These are phyloP conservation scores for Gardenia jasminoides DNA, from an alignment of 257 asterid species.

Conservation along the genomic window DNA sequence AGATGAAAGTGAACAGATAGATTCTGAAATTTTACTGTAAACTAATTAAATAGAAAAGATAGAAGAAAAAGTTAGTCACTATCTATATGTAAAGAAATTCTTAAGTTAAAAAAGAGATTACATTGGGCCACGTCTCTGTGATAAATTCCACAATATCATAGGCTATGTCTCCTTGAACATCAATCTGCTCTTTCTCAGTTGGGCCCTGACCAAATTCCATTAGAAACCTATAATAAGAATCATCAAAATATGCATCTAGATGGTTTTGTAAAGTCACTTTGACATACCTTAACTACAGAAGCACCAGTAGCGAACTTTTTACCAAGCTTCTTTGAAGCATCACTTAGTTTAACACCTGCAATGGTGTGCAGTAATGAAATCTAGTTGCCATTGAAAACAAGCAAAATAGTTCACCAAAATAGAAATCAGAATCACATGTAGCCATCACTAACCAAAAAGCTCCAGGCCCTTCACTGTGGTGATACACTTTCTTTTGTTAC, in stretches of 20 bases:
- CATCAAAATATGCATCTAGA: background rate
- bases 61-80: background rate
- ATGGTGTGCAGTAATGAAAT: constrained; percentile 11
- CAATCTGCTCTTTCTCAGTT: constrained; percentile 97
- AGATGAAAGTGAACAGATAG: background rate
- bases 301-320: constrained; percentile 99
- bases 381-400: constrained; percentile 13
- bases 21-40: background rate
- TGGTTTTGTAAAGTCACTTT: constrained; percentile 13
- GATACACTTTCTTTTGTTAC: constrained; percentile 92
- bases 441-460: constrained; percentile 62
- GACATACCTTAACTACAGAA: constrained; percentile 84
- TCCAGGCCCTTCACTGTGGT: constrained; percentile 97
- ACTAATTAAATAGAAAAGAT: background rate
- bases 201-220: constrained; percentile 63
- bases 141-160: constrained; percentile 94
- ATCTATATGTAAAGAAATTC: background rate
- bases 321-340: constrained; percentile 97
- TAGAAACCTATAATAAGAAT: constrained; percentile 11
- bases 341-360: constrained; percentile 84
- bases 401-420: constrained; percentile 6
- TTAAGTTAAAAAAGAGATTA: constrained; percentile 29
- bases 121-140: constrained; percentile 95
- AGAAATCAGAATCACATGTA: constrained; percentile 10
- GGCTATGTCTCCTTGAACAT: constrained; percentile 97